These are phyloP conservation scores for Linanthus parryae DNA, from an alignment of 148 eudicot species.

Conservation along the genomic window DNA sequence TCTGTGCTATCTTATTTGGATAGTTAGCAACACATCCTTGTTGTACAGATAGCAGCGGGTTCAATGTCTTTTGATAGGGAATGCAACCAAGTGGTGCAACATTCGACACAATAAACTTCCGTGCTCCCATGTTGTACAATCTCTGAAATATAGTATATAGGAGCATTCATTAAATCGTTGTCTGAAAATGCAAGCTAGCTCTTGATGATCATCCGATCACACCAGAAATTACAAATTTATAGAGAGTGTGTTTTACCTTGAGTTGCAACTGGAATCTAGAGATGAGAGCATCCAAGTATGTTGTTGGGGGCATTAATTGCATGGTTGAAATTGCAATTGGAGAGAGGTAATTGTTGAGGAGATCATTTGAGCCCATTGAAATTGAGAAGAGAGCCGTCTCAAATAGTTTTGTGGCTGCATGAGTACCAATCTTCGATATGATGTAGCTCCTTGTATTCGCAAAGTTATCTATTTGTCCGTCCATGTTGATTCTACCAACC, in stretches of 20 bases:
- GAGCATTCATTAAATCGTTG: background rate
- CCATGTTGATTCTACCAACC: constrained; percentile 69
- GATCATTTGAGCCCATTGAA: constrained; percentile 79
- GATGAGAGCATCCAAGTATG: constrained; percentile 43
- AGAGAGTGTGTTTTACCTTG: too few species aligned
- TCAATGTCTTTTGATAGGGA: constrained; percentile 51
- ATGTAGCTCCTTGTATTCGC: constrained; percentile 67
- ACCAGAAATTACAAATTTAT: too few species aligned
- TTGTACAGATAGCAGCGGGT: constrained; percentile 59
- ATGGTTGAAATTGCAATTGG: constrained; percentile 41
- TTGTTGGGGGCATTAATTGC: constrained; percentile 37
- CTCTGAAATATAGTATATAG: constrained; percentile 46
- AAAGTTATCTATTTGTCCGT: constrained; percentile 74
- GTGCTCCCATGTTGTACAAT: constrained; percentile 64
- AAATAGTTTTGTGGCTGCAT: constrained; percentile 34
- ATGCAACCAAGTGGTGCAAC: constrained; percentile 96
- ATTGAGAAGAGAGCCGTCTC: constrained; percentile 51
- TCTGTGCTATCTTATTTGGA: constrained; percentile 64
- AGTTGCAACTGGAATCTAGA: constrained; percentile 52
- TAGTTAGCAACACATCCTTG: constrained; percentile 41
- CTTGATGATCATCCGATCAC: too few species aligned
- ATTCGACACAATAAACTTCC: constrained; percentile 59
- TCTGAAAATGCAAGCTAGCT: background rate
- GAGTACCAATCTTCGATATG: constrained; percentile 39
- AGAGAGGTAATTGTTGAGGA: constrained; percentile 72